Conservation (phyloP, 2,329 filamentous ascomycete species). For the Colletotrichum theobromicola region DNA sequence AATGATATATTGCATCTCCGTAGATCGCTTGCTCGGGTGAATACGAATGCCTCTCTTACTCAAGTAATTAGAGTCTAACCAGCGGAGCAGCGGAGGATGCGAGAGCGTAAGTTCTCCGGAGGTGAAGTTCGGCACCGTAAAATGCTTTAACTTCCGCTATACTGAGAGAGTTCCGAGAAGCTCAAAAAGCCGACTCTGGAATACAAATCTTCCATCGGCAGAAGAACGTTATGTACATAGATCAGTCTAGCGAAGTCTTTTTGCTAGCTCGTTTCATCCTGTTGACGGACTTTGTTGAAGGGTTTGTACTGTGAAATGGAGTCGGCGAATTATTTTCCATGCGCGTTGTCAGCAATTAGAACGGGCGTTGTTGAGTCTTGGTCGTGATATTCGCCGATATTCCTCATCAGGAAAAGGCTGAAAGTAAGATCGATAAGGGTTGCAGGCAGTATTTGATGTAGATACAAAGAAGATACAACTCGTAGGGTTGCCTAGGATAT, state of each 20-base stretch:
- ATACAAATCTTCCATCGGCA: neutral
- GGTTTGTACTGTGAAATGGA: neutral
- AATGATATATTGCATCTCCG: neutral
- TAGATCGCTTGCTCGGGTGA: neutral
- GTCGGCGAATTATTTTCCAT: neutral
- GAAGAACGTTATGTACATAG: neutral
- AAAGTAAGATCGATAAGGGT: neutral
- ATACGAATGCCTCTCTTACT: neutral
- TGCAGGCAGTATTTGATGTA: neutral
- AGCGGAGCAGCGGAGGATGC: neutral
- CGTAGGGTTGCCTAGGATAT: neutral
- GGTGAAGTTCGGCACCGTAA: neutral
- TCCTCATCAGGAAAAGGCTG: neutral
- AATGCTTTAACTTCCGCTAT: neutral
- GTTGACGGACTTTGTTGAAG: neutral
- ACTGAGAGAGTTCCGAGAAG: neutral
- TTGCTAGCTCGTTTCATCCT: neutral
- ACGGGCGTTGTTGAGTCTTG: neutral
- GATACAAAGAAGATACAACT: neutral
- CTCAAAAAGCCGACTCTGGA: neutral
- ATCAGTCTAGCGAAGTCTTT: neutral
- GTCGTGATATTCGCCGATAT: neutral
- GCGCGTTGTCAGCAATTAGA: neutral
- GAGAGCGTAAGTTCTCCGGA: neutral
- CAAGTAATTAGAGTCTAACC: neutral